These are phyloP conservation scores for Lactarius hengduanensis DNA, from an alignment of 768 basidiomycete genomes.

Conservation along the genomic window DNA sequence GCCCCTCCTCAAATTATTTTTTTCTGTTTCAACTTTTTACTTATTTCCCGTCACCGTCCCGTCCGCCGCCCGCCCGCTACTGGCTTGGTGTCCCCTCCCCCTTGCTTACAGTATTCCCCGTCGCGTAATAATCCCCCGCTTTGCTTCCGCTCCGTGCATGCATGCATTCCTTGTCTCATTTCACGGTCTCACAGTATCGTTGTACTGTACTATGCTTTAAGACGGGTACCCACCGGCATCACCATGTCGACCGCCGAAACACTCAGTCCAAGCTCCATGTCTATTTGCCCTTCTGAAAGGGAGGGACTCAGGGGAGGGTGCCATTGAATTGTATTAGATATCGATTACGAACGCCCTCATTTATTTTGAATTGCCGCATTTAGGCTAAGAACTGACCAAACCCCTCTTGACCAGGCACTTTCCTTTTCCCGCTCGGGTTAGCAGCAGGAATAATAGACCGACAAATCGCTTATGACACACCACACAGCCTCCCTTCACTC, in stretches of 20 bases:
- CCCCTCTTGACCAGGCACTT: slow-evolving; percentile 26
- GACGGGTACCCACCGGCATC: not conserved
- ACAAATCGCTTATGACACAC: slow-evolving; percentile 16
- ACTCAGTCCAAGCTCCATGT: not conserved
- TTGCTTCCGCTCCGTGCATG: slow-evolving; percentile 22
- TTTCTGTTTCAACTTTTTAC: slow-evolving; percentile 6
- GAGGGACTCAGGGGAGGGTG: not conserved
- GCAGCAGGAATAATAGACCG: not conserved
- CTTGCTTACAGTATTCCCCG: not conserved
- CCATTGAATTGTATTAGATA: not conserved
- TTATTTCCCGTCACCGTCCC: not conserved
- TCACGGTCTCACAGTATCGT: not conserved
- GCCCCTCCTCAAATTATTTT: not conserved
- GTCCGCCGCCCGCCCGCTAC: not conserved
- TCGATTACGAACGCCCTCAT: not conserved
- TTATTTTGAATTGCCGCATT: slow-evolving; percentile 21
- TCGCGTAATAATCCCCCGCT: slow-evolving; percentile 25
- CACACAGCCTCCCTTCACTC: slow-evolving; percentile 4
- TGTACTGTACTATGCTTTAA: not conserved
- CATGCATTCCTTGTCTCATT: not conserved
- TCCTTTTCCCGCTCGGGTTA: slow-evolving; percentile 25
- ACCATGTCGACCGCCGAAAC: not conserved
- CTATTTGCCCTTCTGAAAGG: not conserved
- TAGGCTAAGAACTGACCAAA: slow-evolving; percentile 8
- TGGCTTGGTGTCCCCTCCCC: not conserved